Evolutionary conservation across 1,139 yeast genomes (phyloP).

Genomic region (Hanseniaspora sp.): DNA sequence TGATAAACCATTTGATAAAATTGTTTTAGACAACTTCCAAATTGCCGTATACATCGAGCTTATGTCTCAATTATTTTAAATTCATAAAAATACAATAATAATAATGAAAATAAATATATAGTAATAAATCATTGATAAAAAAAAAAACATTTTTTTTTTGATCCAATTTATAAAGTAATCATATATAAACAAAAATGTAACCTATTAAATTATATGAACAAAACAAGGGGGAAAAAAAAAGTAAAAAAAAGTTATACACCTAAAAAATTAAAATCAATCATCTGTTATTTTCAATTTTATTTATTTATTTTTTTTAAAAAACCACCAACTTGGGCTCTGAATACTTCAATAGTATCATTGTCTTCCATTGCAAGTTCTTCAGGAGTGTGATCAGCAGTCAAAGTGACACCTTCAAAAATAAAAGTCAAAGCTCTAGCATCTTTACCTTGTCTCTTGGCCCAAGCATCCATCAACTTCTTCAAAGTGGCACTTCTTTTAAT

Average conservation of each 20-base stretch:
- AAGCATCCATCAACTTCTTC: constrained; percentile 93
- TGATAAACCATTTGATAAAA: constrained; percentile 24
- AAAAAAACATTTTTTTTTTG: too few species aligned
- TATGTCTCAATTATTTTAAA: constrained; percentile 24
- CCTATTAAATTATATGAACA: too few species aligned
- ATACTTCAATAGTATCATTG: constrained; percentile 96
- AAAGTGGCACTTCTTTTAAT: constrained; percentile 87
- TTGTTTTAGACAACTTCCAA: constrained; percentile 28
- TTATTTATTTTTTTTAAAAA: background rate
- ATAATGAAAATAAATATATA: background rate
- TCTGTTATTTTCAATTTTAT: too few species aligned
- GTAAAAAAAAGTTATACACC: too few species aligned
- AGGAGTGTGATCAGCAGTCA: constrained; percentile 81
- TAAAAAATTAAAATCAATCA: too few species aligned
- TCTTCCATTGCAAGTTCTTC: constrained; percentile 85
- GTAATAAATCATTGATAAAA: background rate
- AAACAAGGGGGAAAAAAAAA: too few species aligned
- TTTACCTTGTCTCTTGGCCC: constrained; percentile 95
- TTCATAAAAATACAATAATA: too few species aligned
- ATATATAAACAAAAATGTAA: too few species aligned
- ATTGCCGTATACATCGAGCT: constrained; percentile 32
- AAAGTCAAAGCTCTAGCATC: constrained; percentile 72
- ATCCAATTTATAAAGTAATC: too few species aligned
- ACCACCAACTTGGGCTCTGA: constrained; percentile 77
- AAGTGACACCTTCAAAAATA: constrained; percentile 85